Conservation (phyloP, 2,329 filamentous ascomycete genomes). For the Zelopaecilomyces penicillatus region DNA sequence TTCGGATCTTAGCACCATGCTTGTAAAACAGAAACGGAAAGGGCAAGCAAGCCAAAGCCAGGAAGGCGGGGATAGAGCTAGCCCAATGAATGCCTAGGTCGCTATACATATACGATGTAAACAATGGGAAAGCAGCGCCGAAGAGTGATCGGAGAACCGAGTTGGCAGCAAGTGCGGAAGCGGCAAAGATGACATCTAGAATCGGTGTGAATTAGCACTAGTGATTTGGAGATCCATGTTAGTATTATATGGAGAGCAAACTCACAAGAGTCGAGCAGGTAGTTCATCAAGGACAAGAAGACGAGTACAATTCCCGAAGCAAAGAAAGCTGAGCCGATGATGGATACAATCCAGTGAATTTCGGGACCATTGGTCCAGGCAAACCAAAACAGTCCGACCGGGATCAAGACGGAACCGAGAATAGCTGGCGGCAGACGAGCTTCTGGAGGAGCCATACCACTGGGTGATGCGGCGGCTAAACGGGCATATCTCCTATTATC, state of each 20-base stretch:
- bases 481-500: slow-evolving; percentile 46
- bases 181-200: slow-evolving; percentile 62
- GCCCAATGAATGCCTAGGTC: slow-evolving; percentile 69
- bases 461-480: slow-evolving; percentile 33
- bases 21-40: slow-evolving; percentile 71
- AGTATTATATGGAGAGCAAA: not conserved
- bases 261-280: slow-evolving; percentile 55
- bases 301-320: slow-evolving; percentile 53
- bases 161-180: slow-evolving; percentile 65
- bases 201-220: slow-evolving; percentile 9
- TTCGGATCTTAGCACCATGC: slow-evolving; percentile 55
- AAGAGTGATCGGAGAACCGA: slow-evolving; percentile 64
- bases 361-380: slow-evolving; percentile 52
- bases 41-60: slow-evolving; percentile 62
- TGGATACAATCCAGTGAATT: slow-evolving; percentile 50
- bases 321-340: slow-evolving; percentile 36
- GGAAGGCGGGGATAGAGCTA: slow-evolving; percentile 62
- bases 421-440: slow-evolving; percentile 52
- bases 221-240: no score
- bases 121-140: slow-evolving; percentile 64
- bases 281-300: slow-evolving; percentile 58
- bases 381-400: slow-evolving; percentile 56
- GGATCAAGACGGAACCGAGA: slow-evolving; percentile 49
- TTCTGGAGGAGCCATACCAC: slow-evolving; percentile 55
- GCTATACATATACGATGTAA: slow-evolving; percentile 52